phyloP scores from a whole-genome alignment of 2,329 filamentous ascomycete genomes.

The Penicillium sclerotigenum region DNA sequence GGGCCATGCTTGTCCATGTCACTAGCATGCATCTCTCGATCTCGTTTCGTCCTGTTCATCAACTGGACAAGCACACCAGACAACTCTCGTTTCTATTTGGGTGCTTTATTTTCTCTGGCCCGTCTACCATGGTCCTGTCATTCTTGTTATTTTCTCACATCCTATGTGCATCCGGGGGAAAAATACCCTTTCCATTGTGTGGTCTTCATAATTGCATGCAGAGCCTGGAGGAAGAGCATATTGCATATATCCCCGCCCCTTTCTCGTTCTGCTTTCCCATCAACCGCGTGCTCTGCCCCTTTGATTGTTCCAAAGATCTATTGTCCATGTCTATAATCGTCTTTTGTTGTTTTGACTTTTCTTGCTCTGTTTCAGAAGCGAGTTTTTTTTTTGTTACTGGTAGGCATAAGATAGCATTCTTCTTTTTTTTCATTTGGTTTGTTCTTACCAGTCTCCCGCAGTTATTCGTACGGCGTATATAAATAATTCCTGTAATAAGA shows the following conservation, averaged over 20 bases:
- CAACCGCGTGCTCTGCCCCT: constrained; percentile 11
- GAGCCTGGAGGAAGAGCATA: constrained; percentile 13
- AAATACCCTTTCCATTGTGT: constrained; percentile 6
- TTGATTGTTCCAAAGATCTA: constrained; percentile 25
- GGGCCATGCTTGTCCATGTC: background rate
- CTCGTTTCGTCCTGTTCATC: background rate
- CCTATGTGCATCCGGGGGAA: constrained; percentile 3
- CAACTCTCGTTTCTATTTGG: background rate
- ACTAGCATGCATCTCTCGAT: background rate
- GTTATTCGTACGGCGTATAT: constrained; percentile 16
- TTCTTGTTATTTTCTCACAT: constrained; percentile 1
- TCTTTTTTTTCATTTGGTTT: constrained; percentile 10
- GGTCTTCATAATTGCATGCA: constrained; percentile 5
- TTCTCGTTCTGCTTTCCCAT: constrained; percentile 9
- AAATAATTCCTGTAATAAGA: constrained; percentile 11
- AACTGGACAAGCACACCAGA: background rate
- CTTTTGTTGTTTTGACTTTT: constrained; percentile 9
- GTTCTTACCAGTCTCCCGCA: constrained; percentile 2
- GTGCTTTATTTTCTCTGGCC: background rate
- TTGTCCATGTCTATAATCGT: constrained; percentile 28
- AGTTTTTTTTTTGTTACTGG: constrained; percentile 19
- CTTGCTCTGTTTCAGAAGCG: constrained; percentile 29
- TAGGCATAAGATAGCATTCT: constrained; percentile 29
- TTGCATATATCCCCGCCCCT: constrained; percentile 21
- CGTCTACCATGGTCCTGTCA: constrained; percentile 2